Evolutionary conservation across 768 basidiomycete species (phyloP).

Genomic region (Hypholoma fasciculare): DNA sequence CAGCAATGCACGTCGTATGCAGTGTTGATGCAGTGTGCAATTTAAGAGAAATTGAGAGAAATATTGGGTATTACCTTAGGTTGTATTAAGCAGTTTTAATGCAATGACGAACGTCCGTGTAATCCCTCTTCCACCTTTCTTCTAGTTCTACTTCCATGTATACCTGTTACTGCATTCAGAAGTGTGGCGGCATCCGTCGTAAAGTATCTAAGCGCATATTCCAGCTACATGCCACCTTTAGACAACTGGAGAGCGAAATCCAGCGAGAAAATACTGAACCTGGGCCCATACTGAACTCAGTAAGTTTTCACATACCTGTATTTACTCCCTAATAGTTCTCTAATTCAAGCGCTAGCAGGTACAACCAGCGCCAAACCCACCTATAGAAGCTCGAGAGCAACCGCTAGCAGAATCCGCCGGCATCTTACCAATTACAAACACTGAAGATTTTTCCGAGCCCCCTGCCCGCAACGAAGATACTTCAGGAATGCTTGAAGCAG

Average conservation of each 20-base stretch:
- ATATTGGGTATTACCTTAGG: not conserved
- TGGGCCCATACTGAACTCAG: no score
- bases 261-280: not conserved
- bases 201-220: not conserved
- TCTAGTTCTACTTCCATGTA: not conserved
- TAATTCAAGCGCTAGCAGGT: no score
- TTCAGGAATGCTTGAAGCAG: no score
- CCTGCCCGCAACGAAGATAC: not conserved
- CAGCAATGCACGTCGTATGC: not conserved
- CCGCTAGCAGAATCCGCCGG: no score
- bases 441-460: no score
- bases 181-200: slow-evolving; percentile 1
- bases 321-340: no score
- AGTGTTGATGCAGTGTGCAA: no score
- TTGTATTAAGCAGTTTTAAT: not conserved
- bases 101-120: not conserved
- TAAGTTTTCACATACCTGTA: no score
- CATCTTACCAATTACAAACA: no score
- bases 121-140: not conserved
- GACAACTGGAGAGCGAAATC: not conserved
- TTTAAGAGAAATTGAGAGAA: slow-evolving; percentile 2
- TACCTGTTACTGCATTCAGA: not conserved
- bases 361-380: no score
- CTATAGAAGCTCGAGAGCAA: no score
- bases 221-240: slow-evolving; percentile 1